phyloP scores from a whole-genome alignment of 305 asterid species.

The Rubia balearica region DNA sequence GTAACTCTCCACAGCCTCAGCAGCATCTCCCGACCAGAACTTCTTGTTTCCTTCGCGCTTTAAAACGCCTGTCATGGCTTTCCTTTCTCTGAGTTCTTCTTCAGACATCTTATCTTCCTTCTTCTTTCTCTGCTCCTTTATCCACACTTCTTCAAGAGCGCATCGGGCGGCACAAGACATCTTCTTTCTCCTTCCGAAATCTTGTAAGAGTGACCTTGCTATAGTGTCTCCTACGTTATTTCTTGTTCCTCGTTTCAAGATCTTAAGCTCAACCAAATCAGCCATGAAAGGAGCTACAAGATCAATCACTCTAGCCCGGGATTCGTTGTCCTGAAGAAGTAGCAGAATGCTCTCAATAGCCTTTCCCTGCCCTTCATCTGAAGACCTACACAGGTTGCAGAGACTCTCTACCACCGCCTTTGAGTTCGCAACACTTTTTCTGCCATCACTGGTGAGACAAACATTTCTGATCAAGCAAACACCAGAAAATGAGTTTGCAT shows the following conservation, averaged over 20 bases:
- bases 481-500: slow-evolving; percentile 25
- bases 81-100: slow-evolving; percentile 19
- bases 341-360: slow-evolving; percentile 26
- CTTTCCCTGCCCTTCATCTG: slow-evolving; percentile 21
- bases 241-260: slow-evolving; percentile 9
- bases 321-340: slow-evolving; percentile 26
- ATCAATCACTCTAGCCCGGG: slow-evolving; percentile 16
- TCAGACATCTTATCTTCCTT: slow-evolving; percentile 22
- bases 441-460: slow-evolving; percentile 19
- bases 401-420: slow-evolving; percentile 7
- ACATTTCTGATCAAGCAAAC: slow-evolving; percentile 25
- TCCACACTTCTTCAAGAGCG: slow-evolving; percentile 24
- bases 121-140: slow-evolving; percentile 25
- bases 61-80: slow-evolving; percentile 12
- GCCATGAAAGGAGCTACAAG: slow-evolving; percentile 20
- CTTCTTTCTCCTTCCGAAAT: slow-evolving; percentile 19
- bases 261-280: slow-evolving; percentile 33
- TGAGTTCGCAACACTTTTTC: slow-evolving; percentile 23
- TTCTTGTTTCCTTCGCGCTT: slow-evolving; percentile 30
- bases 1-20: slow-evolving; percentile 19
- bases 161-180: slow-evolving; percentile 7
- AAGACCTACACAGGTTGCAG: slow-evolving; percentile 23
- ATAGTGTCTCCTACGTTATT: slow-evolving; percentile 19
- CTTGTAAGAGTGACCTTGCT: slow-evolving; percentile 20
- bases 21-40: slow-evolving; percentile 22